Conservation (phyloP, 2,329 filamentous ascomycete genomes). For the Penicillium palitans region DNA sequence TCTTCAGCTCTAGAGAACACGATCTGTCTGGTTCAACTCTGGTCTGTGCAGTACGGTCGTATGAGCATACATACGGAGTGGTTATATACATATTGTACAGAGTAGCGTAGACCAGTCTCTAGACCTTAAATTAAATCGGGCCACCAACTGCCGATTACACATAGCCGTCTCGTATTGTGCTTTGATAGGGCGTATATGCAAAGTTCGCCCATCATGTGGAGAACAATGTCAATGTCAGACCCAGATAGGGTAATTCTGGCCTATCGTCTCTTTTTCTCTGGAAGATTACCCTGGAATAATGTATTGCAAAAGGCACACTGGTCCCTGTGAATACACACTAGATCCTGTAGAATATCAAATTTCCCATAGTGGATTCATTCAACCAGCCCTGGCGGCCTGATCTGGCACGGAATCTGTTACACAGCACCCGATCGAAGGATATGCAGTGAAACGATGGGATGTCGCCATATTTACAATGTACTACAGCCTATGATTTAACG, state of each 20-base stretch:
- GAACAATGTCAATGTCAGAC: background rate
- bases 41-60: constrained; percentile 5
- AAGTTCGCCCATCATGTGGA: background rate
- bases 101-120: background rate
- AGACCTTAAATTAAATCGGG: constrained; percentile 3
- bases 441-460: background rate
- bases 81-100: background rate
- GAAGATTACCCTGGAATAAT: background rate
- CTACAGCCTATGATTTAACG: background rate
- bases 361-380: background rate
- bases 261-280: background rate
- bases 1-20: background rate
- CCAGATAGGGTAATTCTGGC: background rate
- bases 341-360: background rate
- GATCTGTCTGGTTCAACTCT: background rate
- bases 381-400: background rate
- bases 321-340: background rate
- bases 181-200: background rate
- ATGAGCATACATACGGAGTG: background rate
- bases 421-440: background rate
- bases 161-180: background rate
- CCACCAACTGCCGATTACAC: background rate
- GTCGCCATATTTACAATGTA: background rate
- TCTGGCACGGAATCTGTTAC: background rate
- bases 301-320: background rate